Evolutionary conservation across 2,329 filamentous ascomycete species (phyloP).

Genomic region (Rhynchosporium secalis): DNA sequence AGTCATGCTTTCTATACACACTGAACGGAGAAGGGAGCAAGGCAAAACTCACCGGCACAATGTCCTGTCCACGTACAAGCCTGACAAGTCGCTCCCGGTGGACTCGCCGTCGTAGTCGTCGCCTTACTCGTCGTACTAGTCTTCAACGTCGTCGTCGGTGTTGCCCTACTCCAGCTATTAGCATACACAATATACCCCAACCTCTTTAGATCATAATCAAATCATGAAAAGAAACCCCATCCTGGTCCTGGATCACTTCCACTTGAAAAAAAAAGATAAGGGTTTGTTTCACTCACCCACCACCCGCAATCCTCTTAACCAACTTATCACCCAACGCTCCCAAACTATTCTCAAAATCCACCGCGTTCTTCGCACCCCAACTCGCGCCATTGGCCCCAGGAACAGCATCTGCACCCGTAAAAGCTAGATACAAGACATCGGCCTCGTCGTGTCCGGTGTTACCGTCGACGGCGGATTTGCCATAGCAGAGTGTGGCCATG

Average conservation of each 20-base stretch:
- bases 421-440: slow-evolving; percentile 64
- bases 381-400: slow-evolving; percentile 53
- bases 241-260: too few species aligned
- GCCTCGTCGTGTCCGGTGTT: slow-evolving; percentile 55
- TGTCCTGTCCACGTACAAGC: slow-evolving; percentile 28
- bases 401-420: slow-evolving; percentile 56
- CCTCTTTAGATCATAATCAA: too few species aligned
- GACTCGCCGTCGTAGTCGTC: slow-evolving; percentile 12
- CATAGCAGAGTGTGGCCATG: slow-evolving; percentile 58
- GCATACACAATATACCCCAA: too few species aligned
- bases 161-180: not conserved
- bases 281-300: not conserved
- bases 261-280: too few species aligned
- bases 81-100: slow-evolving; percentile 15
- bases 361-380: slow-evolving; percentile 53
- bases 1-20: not conserved
- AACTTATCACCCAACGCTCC: slow-evolving; percentile 51
- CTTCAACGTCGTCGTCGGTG: slow-evolving; percentile 13
- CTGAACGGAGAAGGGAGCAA: not conserved
- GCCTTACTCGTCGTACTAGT: slow-evolving; percentile 13
- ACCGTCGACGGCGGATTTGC: slow-evolving; percentile 50
- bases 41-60: slow-evolving; percentile 21
- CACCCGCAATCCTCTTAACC: slow-evolving; percentile 43
- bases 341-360: slow-evolving; percentile 56
- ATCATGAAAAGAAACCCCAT: too few species aligned